Evolutionary conservation across 345 rosid genomes (phyloP).

Genomic region (Fremontodendron californicum): DNA sequence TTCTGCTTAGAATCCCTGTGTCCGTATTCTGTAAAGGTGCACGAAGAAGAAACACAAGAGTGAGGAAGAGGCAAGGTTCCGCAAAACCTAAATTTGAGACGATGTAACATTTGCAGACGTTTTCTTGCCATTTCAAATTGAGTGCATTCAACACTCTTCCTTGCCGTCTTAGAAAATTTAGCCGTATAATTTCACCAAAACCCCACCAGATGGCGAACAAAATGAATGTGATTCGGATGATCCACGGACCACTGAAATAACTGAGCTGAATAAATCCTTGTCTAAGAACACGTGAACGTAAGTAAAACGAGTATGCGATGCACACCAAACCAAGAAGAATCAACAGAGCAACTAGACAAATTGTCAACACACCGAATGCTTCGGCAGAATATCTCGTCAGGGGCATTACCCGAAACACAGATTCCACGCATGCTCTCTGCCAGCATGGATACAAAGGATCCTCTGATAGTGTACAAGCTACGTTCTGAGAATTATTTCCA

Average conservation of each 20-base stretch:
- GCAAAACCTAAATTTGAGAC: constrained; percentile 92
- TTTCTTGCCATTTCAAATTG: constrained; percentile 76
- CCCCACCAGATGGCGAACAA: constrained; percentile 84
- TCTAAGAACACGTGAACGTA: constrained; percentile 66
- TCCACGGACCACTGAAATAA: constrained; percentile 91
- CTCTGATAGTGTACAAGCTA: constrained; percentile 33
- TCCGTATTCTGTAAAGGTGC: constrained; percentile 80
- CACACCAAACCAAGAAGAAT: constrained; percentile 73
- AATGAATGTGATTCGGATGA: constrained; percentile 66
- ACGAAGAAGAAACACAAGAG: constrained; percentile 78
- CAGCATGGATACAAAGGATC: constrained; percentile 90
- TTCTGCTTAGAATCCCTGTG: constrained; percentile 56
- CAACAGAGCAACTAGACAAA: constrained; percentile 74
- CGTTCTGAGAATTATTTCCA: constrained; percentile 26
- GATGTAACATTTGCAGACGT: constrained; percentile 82
- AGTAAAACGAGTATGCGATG: constrained; percentile 72
- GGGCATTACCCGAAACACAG: constrained; percentile 99
- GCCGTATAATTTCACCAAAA: constrained; percentile 71
- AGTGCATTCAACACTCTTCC: constrained; percentile 53
- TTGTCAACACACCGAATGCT: constrained; percentile 95
- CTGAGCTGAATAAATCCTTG: constrained; percentile 54
- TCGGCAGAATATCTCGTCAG: constrained; percentile 90
- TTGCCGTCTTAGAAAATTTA: constrained; percentile 63
- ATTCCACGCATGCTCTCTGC: constrained; percentile 99
- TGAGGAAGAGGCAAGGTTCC: constrained; percentile 91